A percentile compares a stretch with the other conserved stretches of the same genome.
Evolutionary conservation across 140 eudicot species (phyloP).

Genomic region (Stevia rebaudiana): DNA sequence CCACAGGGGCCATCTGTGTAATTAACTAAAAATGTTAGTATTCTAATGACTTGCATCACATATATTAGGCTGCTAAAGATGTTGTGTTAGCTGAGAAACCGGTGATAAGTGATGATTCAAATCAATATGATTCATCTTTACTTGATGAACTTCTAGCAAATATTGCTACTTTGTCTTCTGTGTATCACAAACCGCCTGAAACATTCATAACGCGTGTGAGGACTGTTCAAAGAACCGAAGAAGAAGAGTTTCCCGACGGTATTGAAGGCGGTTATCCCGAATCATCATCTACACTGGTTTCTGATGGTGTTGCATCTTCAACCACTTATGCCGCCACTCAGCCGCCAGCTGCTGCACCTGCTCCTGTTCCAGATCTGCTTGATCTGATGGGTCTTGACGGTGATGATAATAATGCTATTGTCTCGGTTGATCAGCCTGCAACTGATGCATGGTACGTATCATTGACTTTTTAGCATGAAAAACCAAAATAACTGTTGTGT

Average conservation of each 20-base stretch:
- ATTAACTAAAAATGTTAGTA: background rate
- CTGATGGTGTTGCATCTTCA: conserved; percentile 46
- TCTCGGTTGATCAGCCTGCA: conserved; percentile 67
- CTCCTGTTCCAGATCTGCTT: conserved; percentile 86
- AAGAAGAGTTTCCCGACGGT: conserved; percentile 81
- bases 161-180: conserved; percentile 90
- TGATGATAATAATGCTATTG: conserved; percentile 48
- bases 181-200: conserved; percentile 96
- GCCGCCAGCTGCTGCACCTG: conserved; percentile 43
- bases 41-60: conserved; percentile 2
- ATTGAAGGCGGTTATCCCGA: conserved; percentile 68
- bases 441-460: conserved; percentile 53
- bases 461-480: background rate
- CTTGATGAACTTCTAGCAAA: conserved; percentile 96
- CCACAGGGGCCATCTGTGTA: too few species aligned
- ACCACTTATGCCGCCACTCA: conserved; percentile 36
- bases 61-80: conserved; percentile 88
- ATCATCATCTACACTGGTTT: conserved; percentile 55
- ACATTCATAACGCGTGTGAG: conserved; percentile 89
- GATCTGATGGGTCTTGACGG: conserved; percentile 80
- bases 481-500: too few species aligned
- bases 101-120: conserved; percentile 92
- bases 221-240: conserved; percentile 75
- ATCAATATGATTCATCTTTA: conserved; percentile 83
- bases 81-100: conserved; percentile 98